phyloP scores from a whole-genome alignment of 352 stramenopile genomes.

The Pythium vanterpoolii region DNA sequence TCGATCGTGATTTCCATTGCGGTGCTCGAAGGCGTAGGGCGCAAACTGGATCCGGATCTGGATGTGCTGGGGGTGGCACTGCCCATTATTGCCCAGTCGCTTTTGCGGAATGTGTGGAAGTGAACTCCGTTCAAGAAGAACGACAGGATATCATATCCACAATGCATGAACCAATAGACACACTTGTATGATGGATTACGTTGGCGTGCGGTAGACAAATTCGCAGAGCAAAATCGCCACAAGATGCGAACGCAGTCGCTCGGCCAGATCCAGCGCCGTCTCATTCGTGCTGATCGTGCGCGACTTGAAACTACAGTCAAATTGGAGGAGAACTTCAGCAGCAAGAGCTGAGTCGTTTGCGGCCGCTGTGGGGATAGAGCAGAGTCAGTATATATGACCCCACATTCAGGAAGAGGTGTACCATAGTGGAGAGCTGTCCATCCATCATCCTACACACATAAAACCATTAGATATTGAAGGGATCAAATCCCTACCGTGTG shows the following conservation, averaged over 20 bases:
- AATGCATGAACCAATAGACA: too few relatives aligned
- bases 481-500: neutral
- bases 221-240: conserved; percentile 75
- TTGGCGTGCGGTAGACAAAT: conserved; percentile 48
- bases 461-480: too few relatives aligned
- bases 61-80: conserved; percentile 86
- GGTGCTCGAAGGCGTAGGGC: conserved; percentile 91
- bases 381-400: neutral
- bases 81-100: conserved; percentile 91
- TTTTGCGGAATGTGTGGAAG: conserved; percentile 73
- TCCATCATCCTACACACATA: conserved; percentile 47
- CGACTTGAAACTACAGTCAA: conserved; percentile 56
- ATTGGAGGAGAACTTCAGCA: conserved; percentile 65
- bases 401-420: conserved; percentile 8
- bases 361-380: conserved; percentile 32
- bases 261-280: conserved; percentile 73
- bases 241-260: conserved; percentile 67
- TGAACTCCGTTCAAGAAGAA: too few relatives aligned
- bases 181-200: neutral
- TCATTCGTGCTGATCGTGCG: conserved; percentile 65
- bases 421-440: conserved; percentile 80
- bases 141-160: too few relatives aligned
- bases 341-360: conserved; percentile 62
- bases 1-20: conserved; percentile 94
- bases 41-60: conserved; percentile 90